Conservation (phyloP, 306 rosid species). For the Comarum palustre region DNA sequence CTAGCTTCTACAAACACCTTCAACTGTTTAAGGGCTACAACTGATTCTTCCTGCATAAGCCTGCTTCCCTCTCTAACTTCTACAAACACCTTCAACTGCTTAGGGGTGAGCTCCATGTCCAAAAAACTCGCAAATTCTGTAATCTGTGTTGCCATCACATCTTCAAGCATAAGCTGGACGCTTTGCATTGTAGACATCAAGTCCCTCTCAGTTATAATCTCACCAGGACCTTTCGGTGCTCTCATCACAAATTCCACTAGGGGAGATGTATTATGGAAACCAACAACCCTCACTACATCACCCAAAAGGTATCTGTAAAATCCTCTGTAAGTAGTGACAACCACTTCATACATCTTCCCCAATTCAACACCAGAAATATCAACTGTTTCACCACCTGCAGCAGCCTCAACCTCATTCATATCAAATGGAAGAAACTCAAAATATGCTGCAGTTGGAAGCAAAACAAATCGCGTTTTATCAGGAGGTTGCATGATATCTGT, state of each 20-base stretch:
- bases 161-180: conserved; percentile 35
- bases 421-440: conserved; percentile 74
- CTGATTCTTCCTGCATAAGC: too few species aligned
- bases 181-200: conserved; percentile 46
- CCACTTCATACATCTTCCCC: conserved; percentile 72
- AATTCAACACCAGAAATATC: conserved; percentile 43
- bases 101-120: conserved; percentile 35
- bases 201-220: conserved; percentile 54
- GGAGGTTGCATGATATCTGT: conserved; percentile 53
- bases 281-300: conserved; percentile 58
- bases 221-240: conserved; percentile 46
- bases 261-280: conserved; percentile 54
- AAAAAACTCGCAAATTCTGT: conserved; percentile 52
- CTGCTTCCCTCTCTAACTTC: too few species aligned
- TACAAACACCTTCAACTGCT: too few species aligned
- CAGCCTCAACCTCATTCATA: conserved; percentile 25
- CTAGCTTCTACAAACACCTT: conserved; percentile 47
- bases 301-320: conserved; percentile 59
- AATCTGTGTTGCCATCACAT: conserved; percentile 37
- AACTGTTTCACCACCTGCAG: conserved; percentile 38
- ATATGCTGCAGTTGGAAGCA: conserved; percentile 64
- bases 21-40: conserved; percentile 46
- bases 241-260: conserved; percentile 56
- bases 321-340: conserved; percentile 60
- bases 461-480: conserved; percentile 39